These are phyloP conservation scores for Coemansia sp. DNA, from an alignment of 192 early-diverging fungal species.

Conservation along the genomic window DNA sequence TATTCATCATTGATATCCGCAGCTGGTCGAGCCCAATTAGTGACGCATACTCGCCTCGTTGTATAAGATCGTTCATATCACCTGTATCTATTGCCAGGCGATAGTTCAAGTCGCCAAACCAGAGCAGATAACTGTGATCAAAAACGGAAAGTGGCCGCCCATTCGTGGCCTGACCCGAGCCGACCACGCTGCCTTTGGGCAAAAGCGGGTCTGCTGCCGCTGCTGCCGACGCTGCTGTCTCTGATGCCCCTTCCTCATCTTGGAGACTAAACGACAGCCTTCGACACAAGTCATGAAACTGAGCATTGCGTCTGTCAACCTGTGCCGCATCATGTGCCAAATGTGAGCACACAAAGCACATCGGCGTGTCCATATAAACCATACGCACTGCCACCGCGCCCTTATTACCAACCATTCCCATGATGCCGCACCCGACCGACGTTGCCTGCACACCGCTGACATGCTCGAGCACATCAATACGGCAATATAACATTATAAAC, in stretches of 20 bases:
- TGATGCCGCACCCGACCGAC: conserved; percentile 79
- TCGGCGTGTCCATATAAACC: conserved; percentile 70
- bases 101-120: conserved; percentile 96
- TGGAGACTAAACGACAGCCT: conserved; percentile 59
- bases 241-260: neutral
- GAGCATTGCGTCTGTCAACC: conserved; percentile 81
- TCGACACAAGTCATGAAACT: conserved; percentile 82
- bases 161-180: neutral
- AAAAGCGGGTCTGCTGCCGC: conserved; percentile 26
- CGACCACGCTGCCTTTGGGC: conserved; percentile 2
- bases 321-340: conserved; percentile 81
- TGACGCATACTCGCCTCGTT: conserved; percentile 56
- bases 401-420: conserved; percentile 92
- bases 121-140: conserved; percentile 75
- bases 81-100: conserved; percentile 67
- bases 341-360: conserved; percentile 89
- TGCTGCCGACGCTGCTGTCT: too few species aligned
- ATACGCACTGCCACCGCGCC: conserved; percentile 85
- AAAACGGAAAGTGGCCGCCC: conserved; percentile 55
- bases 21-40: conserved; percentile 86
- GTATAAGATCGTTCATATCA: conserved; percentile 58
- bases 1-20: conserved; percentile 57
- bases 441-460: conserved; percentile 66
- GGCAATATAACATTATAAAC: conserved; percentile 79
- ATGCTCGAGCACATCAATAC: conserved; percentile 43